These are phyloP conservation scores for Trypanosoma lewisi DNA, from an alignment of 208 protist genomes.

Conservation along the genomic window DNA sequence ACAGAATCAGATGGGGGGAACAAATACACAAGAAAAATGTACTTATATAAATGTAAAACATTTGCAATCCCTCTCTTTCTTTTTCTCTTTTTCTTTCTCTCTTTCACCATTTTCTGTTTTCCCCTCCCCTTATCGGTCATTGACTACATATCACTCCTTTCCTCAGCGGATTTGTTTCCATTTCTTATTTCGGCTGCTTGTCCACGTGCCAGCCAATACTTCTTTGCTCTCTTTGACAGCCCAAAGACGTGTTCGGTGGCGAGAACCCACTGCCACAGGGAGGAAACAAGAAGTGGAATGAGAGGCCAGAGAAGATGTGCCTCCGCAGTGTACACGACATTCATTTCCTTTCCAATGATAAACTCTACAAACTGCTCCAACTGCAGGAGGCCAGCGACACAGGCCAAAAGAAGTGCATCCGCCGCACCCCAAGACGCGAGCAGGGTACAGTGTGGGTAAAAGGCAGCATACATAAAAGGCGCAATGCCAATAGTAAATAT, in stretches of 20 bases:
- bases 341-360: conserved; percentile 60
- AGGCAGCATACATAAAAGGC: conserved; percentile 35
- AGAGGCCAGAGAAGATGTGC: conserved; percentile 61
- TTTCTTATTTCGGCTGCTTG: not conserved
- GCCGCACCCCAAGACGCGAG: conserved; percentile 90
- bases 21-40: not conserved
- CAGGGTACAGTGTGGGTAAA: conserved; percentile 24
- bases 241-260: conserved; percentile 6
- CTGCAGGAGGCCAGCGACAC: conserved; percentile 88
- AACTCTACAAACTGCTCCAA: conserved; percentile 90
- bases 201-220: not conserved
- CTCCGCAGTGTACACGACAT: conserved; percentile 44
- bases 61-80: not conserved
- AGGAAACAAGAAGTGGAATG: conserved; percentile 27
- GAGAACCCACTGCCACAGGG: conserved; percentile 20
- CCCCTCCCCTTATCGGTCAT: not conserved
- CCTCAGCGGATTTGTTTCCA: not conserved
- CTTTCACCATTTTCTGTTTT: not conserved
- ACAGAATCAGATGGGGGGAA: too few relatives aligned
- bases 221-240: not conserved
- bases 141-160: not conserved
- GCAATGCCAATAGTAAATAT: conserved; percentile 45
- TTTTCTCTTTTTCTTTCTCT: not conserved
- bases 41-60: not conserved
- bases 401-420: conserved; percentile 88